Base-by-base conservation (phyloP, 495 filamentous ascomycete species). In the Penicillium malachiteum region DNA sequence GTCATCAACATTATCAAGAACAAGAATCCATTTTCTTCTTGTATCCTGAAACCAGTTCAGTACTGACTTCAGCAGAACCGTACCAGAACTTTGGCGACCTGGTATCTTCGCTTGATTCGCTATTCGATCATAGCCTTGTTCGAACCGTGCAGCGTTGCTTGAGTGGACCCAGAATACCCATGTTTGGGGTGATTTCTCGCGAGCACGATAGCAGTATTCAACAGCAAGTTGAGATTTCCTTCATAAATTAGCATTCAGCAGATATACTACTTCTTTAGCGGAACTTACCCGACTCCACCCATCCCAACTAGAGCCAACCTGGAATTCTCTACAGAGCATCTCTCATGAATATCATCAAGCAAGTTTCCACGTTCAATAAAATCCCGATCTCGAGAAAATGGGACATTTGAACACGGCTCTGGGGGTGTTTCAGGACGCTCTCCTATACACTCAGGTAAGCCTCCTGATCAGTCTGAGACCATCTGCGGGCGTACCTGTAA, bases 101-200 rank as follows among this genome's bases (percentile, higher is more conserved):
- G 57, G 50, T 16, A 79, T 67, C 52, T 72, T 67, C 26, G 67
- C 38, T 16, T 31, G 38, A 30, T 75, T 44, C 38, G 76, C 73
- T 48, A 81, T 75, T 9, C 68, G 64, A 43, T 59, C 54, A 59
- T 59, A 77, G 37, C 67, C 52, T 37, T 78, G 62, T 56, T 72
- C 65, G 31, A 80, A 76, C 9, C 74, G 67, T 3, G 67, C 3
- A 78, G 18, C 38, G 14, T 51, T 51, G 11, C 49, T 51, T 30
- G 49, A 37, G 26, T 51, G 49, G 26, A 42, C 55, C 78, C 81
- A 83, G 55, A 83, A 77, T 7, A 81, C 71, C 69, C 69, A 78
- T 32, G 69, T 79, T 32, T 68, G 45, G 3, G 72, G 76, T 10
- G 60, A 75, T 30, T 72, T 54, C 11, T 43, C 45, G 52, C 64